phyloP scores from a whole-genome alignment of 352 stramenopile genomes.

The Phytophthora vignae region DNA sequence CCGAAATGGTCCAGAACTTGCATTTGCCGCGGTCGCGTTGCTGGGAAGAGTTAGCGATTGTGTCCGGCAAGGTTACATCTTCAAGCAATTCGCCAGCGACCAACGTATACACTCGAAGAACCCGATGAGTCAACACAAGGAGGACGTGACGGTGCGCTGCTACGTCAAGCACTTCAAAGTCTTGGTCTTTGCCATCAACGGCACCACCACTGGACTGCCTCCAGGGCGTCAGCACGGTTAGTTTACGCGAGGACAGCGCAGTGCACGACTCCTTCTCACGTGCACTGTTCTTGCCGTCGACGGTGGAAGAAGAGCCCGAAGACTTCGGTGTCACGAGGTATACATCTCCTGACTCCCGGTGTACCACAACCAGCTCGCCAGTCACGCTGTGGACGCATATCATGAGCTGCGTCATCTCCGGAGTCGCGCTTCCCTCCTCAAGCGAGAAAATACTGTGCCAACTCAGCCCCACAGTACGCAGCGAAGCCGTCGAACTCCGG shows the following conservation, averaged over 20 bases:
- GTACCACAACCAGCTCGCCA: conserved; percentile 74
- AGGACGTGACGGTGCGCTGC: conserved; percentile 42
- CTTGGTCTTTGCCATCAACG: conserved; percentile 4
- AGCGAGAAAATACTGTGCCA: conserved; percentile 44
- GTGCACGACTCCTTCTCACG: conserved; percentile 23
- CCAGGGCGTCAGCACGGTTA: conserved; percentile 42
- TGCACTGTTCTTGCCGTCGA: conserved; percentile 1
- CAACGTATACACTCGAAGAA: conserved; percentile 61
- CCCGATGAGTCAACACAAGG: conserved; percentile 27
- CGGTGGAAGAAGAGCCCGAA: conserved; percentile 2
- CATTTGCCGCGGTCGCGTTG: conserved; percentile 22
- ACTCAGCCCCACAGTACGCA: conserved; percentile 45
- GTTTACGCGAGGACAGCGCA: conserved; percentile 26
- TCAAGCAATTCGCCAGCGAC: conserved; percentile 56
- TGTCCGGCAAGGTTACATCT: conserved; percentile 44
- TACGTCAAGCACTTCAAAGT: conserved; percentile 35
- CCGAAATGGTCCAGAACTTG: conserved; percentile 60
- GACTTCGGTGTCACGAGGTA: conserved; percentile 52
- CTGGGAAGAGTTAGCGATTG: conserved; percentile 7
- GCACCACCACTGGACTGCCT: conserved; percentile 5
- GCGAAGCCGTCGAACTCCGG: conserved; percentile 53
- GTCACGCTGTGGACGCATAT: conserved; percentile 75
- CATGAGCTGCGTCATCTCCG: conserved; percentile 29
- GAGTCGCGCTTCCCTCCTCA: not conserved
- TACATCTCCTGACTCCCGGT: conserved; percentile 40